phyloP scores from a whole-genome alignment of 108 stramenopile genomes.

The Cylindrotheca closterium region DNA sequence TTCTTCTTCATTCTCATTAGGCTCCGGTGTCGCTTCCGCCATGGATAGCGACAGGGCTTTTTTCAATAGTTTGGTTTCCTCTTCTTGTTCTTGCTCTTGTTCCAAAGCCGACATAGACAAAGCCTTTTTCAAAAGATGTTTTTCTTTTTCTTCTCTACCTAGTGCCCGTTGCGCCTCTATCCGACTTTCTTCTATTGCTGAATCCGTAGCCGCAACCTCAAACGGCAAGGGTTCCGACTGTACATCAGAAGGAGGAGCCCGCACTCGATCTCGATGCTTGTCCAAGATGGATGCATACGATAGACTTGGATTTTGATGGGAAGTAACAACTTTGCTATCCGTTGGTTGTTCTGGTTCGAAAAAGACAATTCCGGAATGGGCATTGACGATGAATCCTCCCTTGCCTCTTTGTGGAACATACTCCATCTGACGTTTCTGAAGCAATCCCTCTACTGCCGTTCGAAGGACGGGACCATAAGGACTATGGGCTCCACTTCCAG shows the following conservation, averaged over 20 bases:
- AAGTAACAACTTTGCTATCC: constrained; percentile 26
- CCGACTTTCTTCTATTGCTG: constrained; percentile 4
- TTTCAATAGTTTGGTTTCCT: neutral
- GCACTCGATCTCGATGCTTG: neutral
- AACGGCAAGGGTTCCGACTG: constrained; percentile 1
- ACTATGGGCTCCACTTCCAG: constrained; percentile 54
- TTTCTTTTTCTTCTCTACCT: constrained; percentile 18
- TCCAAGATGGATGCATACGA: neutral
- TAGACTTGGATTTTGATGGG: neutral
- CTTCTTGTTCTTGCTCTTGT: constrained; percentile 10
- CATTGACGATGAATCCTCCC: constrained; percentile 59
- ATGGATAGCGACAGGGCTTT: constrained; percentile 5
- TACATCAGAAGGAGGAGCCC: neutral
- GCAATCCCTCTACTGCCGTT: constrained; percentile 38
- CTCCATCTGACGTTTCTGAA: constrained; percentile 60
- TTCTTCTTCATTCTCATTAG: constrained; percentile 6
- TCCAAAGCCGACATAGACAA: constrained; percentile 25
- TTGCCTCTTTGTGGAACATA: constrained; percentile 37
- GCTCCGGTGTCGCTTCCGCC: neutral
- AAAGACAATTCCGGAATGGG: constrained; percentile 56
- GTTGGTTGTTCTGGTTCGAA: constrained; percentile 28
- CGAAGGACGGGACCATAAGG: constrained; percentile 56
- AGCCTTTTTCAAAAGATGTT: constrained; percentile 2
- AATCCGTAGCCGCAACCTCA: constrained; percentile 6
- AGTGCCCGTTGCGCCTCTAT: constrained; percentile 6